Percentiles rank a stretch among this genome's conserved stretches.
These are phyloP conservation scores for Thraustochytrium striatum DNA, from an alignment of 352 stramenopile genomes.

Conservation along the genomic window DNA sequence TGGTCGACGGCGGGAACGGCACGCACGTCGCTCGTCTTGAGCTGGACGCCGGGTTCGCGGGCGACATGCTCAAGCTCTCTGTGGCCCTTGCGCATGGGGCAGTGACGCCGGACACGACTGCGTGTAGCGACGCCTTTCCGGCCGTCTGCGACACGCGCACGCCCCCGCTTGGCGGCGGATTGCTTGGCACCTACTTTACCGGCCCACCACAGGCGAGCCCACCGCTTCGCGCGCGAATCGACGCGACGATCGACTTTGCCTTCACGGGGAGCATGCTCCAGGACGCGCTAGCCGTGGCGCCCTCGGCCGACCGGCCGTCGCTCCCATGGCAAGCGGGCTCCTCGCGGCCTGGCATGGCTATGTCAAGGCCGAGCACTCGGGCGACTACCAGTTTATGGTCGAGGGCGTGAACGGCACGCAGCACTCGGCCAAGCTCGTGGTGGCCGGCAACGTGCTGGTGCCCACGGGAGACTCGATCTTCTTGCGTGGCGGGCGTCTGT, in stretches of 20 bases:
- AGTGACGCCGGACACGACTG: background rate
- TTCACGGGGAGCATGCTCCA: background rate
- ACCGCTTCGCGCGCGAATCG: background rate
- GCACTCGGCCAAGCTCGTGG: background rate
- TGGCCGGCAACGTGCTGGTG: background rate
- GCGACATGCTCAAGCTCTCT: background rate
- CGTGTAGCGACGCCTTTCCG: background rate
- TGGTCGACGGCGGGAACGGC: background rate
- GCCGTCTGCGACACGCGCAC: background rate
- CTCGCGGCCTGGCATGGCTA: background rate
- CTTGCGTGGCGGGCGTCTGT: background rate
- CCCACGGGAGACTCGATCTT: background rate
- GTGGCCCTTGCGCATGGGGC: background rate
- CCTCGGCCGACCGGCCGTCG: too few species aligned
- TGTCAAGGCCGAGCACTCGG: background rate
- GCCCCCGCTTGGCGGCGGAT: background rate
- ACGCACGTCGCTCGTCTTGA: background rate
- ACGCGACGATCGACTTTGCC: background rate
- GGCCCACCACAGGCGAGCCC: background rate
- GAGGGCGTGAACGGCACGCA: background rate
- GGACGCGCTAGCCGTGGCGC: background rate
- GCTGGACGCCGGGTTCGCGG: background rate
- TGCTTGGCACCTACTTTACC: background rate
- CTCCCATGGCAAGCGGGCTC: too few species aligned
- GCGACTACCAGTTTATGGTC: background rate